Evolutionary conservation across 345 rosid genomes (phyloP), one percentile per base, ranked within the genome.

Genomic region (Excoecaria cochinchinensis): DNA sequence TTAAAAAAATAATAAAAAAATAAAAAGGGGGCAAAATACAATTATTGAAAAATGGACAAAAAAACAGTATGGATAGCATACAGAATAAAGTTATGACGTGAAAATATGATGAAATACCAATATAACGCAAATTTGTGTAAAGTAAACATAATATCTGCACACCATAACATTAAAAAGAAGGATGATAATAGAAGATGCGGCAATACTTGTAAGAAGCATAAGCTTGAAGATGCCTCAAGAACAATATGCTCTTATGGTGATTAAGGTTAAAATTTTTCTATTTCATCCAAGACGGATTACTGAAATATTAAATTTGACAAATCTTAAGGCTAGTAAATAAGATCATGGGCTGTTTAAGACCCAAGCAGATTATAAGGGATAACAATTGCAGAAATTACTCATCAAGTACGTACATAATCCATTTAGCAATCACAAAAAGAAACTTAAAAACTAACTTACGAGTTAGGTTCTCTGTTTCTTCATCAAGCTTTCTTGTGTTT

Each of bases 401-500:
- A 22, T 46, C 44, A 25, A 25, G 7, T 17, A 5, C 55, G 14
- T 15, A 50, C 14, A 6, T 25, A 4, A 31, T 14, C 12, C 13
- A 51, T 52, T 52, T 70, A 31, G 11, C 72, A 48, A 21, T 16
- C 25, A 40, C 19, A 67, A 25, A 25, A 16, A 57, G 48, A 56
- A 58, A 39, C 19, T 16, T 6, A 5, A 42, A 51, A 11, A 44
- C 50, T 2, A 15, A 86, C 97, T 85, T 81, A 93, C 99, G 99
- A 81, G 97, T 46, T 58, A 95, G 93, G 59, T 89, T 95, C 87
- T 95, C 99, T 9, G 93, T 89, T 75, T 93, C 98, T 24, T 95
- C 98, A 80, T 93, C 97, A 74, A 93, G 97, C 88, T 87, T 90
- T 86, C 90, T 93, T 7, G 99, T 95, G 84, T 95, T 95, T 76